Base-by-base conservation (phyloP, 2,329 filamentous ascomycete species). In the Fonsecaea multimorphosa region DNA sequence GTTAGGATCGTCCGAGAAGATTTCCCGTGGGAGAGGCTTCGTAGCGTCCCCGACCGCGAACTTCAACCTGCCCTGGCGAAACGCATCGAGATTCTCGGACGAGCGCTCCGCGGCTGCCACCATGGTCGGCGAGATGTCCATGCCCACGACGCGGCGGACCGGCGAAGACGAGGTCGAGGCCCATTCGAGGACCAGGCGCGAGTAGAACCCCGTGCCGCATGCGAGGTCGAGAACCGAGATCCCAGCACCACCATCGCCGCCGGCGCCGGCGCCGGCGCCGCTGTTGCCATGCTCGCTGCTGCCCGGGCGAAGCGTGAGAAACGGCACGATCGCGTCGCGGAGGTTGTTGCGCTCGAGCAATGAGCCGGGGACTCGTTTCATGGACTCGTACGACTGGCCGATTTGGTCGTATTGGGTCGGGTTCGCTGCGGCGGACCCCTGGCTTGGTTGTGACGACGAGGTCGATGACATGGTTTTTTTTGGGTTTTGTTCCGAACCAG, bases 141-240 rank as follows among this genome's bases (percentile, higher is more conserved):
- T 71, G 7, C 76, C 77, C 9, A 78, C 65, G 14, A 79, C 74
- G 9, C 68, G 71, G 11, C 68, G n/a, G n/a, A n/a, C n/a, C n/a
- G n/a, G 72, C 11, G 61, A 64, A 1, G 77, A 76, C 31, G n/a
- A n/a, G n/a, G n/a, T n/a, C n/a, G n/a, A n/a, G n/a, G 76, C 77
- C 76, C 76, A 78, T 59, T 71, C 64, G 7, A 77, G 66, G 38
- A 78, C 71, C 34, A 70, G 70, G 46, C 73, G 73, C n/a, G 76
- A 76, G 63, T 77, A 79, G 65, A 74, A 77, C 11, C 77, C 78
- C 0, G 76, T 74, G 12, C 77, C 77, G 65, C 78, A 78, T n/a
- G 77, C 78, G 16, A 79, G 75, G 58, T 79, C 77, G 40, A 79
- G 75, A 11, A 78, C 71, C 19, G 19, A n/a, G n/a, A n/a, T n/a